These are phyloP conservation scores for Sugiyamaella americana DNA, from an alignment of 805 yeast species.

Conservation along the genomic window DNA sequence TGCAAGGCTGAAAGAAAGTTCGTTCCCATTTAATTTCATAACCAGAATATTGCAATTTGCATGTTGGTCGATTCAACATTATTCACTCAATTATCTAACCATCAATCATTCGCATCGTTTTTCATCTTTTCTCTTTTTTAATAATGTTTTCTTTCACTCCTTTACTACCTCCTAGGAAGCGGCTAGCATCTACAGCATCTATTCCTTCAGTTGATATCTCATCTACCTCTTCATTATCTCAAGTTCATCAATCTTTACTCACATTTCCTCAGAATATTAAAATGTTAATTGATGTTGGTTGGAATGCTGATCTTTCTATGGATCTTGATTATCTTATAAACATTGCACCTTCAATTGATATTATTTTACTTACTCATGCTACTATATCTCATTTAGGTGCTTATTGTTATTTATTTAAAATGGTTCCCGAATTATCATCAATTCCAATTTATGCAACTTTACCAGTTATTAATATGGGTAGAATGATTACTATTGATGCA, in stretches of 20 bases:
- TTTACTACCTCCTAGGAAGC: not conserved
- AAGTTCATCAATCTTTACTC: constrained; percentile 26
- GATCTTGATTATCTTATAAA: constrained; percentile 16
- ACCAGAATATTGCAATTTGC: too few relatives aligned
- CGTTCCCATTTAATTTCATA: too few relatives aligned
- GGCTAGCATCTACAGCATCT: not conserved
- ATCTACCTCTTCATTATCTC: not conserved
- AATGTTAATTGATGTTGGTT: constrained; percentile 36
- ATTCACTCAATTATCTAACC: too few relatives aligned
- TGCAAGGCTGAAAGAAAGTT: too few relatives aligned
- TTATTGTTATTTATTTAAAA: constrained; percentile 55
- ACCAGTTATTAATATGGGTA: constrained; percentile 84
- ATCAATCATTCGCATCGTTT: too few relatives aligned
- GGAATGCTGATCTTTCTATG: constrained; percentile 30
- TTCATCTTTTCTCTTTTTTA: too few relatives aligned
- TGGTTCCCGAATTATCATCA: constrained; percentile 49
- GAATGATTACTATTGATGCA: constrained; percentile 76
- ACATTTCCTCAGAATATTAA: constrained; percentile 29
- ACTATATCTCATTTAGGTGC: constrained; percentile 77
- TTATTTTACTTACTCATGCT: constrained; percentile 81
- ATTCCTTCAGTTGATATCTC: not conserved
- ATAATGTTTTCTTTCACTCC: not conserved
- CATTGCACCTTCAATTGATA: constrained; percentile 36
- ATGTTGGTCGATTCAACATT: too few relatives aligned
- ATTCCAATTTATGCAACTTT: constrained; percentile 81